Evolutionary conservation across 176 grass and related monocot species (phyloP).

Genomic region (Cenchrus purpureus): DNA sequence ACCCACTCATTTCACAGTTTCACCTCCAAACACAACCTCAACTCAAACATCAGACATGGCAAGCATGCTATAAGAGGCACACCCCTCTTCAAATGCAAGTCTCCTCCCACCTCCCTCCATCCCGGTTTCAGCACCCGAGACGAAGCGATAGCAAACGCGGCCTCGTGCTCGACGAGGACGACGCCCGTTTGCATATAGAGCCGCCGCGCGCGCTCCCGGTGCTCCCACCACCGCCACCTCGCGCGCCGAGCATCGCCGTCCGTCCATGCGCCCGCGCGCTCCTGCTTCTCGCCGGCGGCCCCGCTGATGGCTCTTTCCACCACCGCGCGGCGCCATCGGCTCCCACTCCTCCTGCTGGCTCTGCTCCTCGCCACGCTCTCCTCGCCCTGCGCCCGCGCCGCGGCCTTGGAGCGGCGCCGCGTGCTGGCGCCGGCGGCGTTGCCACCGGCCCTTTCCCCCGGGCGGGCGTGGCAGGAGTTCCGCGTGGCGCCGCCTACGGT

Average conservation of each 20-base stretch:
- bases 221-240: background rate
- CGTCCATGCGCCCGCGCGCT: conserved; percentile 11
- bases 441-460: background rate
- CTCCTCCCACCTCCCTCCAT: background rate
- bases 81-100: conserved; percentile 16
- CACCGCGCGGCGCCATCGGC: background rate
- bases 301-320: conserved; percentile 34
- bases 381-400: background rate
- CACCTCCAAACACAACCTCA: background rate
- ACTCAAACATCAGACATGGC: background rate
- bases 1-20: background rate
- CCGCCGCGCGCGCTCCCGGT: background rate
- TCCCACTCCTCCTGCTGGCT: background rate
- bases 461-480: background rate
- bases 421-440: background rate
- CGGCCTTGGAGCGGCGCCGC: background rate
- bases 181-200: background rate
- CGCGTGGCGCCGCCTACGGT: background rate
- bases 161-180: background rate
- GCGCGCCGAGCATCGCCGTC: background rate
- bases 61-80: background rate
- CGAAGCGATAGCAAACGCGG: conserved; percentile 10
- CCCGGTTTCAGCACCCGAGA: conserved; percentile 1
- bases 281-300: background rate
- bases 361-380: conserved; percentile 20